phyloP scores from a whole-genome alignment of 2,329 filamentous ascomycete genomes.

The Neofusicoccum ribis region DNA sequence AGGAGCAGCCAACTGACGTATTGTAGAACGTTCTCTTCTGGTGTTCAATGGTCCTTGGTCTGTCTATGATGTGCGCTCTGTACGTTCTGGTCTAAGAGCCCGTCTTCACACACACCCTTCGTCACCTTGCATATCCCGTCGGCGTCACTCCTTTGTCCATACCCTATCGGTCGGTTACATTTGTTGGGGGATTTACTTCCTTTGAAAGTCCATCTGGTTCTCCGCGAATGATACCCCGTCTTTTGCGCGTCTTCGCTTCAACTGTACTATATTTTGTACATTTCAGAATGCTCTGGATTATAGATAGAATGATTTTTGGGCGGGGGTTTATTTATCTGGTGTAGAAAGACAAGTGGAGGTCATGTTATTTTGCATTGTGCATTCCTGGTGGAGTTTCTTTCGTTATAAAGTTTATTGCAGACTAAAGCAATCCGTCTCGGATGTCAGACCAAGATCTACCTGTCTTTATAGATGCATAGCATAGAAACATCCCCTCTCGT shows the following conservation, averaged over 20 bases:
- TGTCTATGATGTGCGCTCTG: constrained; percentile 38
- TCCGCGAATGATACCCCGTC: constrained; percentile 13
- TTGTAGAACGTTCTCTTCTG: constrained; percentile 79
- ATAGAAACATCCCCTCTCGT: too few species aligned
- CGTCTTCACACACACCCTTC: background rate
- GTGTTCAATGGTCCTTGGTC: constrained; percentile 84
- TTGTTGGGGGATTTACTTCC: constrained; percentile 8
- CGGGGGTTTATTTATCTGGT: background rate
- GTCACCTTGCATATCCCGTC: constrained; percentile 6
- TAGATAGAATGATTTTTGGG: background rate
- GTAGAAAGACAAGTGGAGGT: background rate
- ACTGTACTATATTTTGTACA: background rate
- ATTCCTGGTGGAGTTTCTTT: too few species aligned
- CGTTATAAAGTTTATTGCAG: too few species aligned
- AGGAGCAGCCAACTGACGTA: background rate
- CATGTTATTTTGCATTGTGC: too few species aligned
- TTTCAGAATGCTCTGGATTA: background rate
- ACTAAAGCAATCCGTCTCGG: too few species aligned
- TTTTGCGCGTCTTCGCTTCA: background rate
- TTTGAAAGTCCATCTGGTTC: constrained; percentile 10
- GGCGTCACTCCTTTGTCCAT: background rate
- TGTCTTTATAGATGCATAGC: too few species aligned
- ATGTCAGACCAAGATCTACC: too few species aligned
- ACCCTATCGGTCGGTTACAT: background rate
- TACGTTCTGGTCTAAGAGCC: constrained; percentile 38